phyloP scores from a whole-genome alignment of 2,329 filamentous ascomycete genomes.

The Colletotrichum karsti region DNA sequence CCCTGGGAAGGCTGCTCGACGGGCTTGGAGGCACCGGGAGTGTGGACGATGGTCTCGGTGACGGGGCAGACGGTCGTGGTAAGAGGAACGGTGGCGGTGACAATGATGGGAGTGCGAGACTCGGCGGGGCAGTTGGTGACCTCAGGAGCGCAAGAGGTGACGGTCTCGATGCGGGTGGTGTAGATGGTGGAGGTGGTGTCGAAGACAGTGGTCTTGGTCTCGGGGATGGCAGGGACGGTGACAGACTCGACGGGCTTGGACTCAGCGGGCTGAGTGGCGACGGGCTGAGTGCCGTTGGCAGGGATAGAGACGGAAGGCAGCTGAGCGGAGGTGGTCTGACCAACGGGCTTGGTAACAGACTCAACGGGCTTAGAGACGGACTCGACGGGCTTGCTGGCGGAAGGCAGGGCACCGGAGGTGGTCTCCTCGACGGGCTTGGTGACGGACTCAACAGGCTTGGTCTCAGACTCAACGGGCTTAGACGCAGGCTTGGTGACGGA shows the following conservation, averaged over 20 bases:
- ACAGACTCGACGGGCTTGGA: conserved; percentile 12
- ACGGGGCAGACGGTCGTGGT: conserved; percentile 70
- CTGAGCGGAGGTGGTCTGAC: conserved; percentile 29
- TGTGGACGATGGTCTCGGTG: conserved; percentile 60
- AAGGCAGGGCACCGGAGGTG: conserved; percentile 7
- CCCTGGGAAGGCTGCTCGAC: conserved; percentile 24
- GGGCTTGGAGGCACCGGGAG: conserved; percentile 34
- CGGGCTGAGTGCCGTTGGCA: not conserved
- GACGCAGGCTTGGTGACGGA: conserved; percentile 22
- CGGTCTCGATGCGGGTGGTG: conserved; percentile 57
- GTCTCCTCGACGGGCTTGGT: conserved; percentile 28
- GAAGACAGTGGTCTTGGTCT: conserved; percentile 42
- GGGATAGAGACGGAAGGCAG: conserved; percentile 10
- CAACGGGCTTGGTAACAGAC: conserved; percentile 28
- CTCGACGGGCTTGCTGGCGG: conserved; percentile 27
- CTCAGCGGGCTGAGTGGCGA: conserved; percentile 8
- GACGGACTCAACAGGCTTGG: not conserved
- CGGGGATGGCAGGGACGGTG: conserved; percentile 29
- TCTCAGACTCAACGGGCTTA: conserved; percentile 9
- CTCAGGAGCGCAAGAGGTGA: conserved; percentile 57
- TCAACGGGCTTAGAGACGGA: not conserved
- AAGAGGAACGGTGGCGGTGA: conserved; percentile 63
- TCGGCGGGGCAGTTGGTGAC: conserved; percentile 61
- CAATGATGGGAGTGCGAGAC: conserved; percentile 50
- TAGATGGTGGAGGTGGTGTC: conserved; percentile 58